phyloP scores from a whole-genome alignment of 2,329 filamentous ascomycete genomes.

The Aspergillus clavatus region DNA sequence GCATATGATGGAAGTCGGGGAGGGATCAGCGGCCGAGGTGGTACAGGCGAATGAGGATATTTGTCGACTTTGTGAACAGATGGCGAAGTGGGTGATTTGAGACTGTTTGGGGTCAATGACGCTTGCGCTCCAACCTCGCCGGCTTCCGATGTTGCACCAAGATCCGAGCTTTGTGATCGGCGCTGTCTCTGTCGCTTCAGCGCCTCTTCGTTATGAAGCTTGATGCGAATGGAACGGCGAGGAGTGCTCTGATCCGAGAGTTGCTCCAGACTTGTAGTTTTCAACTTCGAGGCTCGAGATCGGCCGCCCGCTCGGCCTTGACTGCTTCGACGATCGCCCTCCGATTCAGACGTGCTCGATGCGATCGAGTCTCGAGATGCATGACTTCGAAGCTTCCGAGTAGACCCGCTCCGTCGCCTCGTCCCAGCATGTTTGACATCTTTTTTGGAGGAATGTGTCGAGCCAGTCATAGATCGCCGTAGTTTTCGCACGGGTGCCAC shows the following conservation, averaged over 20 bases:
- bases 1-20: slow-evolving; percentile 85
- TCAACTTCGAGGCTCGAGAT: slow-evolving; percentile 23
- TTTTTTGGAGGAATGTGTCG: slow-evolving; percentile 19
- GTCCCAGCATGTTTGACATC: slow-evolving; percentile 21
- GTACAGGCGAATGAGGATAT: slow-evolving; percentile 84
- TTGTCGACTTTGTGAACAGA: slow-evolving; percentile 66
- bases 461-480: slow-evolving; percentile 26
- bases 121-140: slow-evolving; percentile 24
- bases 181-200: slow-evolving; percentile 61
- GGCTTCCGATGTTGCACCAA: slow-evolving; percentile 23
- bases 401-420: slow-evolving; percentile 26
- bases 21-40: slow-evolving; percentile 84
- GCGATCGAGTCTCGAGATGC: slow-evolving; percentile 42
- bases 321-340: slow-evolving; percentile 38
- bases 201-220: slow-evolving; percentile 73
- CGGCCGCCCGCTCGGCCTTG: slow-evolving; percentile 22
- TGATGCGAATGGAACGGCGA: slow-evolving; percentile 83
- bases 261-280: slow-evolving; percentile 21
- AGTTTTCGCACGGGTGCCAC: slow-evolving; percentile 66
- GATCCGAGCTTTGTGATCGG: slow-evolving; percentile 29
- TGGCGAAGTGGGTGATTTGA: slow-evolving; percentile 92
- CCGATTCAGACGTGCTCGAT: slow-evolving; percentile 53
- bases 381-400: slow-evolving; percentile 29
- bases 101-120: slow-evolving; percentile 66
- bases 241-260: slow-evolving; percentile 60